A percentile compares a stretch with the other conserved stretches of the same genome.
Conservation (phyloP, 148 eudicot species). For the Silene uniflora region DNA sequence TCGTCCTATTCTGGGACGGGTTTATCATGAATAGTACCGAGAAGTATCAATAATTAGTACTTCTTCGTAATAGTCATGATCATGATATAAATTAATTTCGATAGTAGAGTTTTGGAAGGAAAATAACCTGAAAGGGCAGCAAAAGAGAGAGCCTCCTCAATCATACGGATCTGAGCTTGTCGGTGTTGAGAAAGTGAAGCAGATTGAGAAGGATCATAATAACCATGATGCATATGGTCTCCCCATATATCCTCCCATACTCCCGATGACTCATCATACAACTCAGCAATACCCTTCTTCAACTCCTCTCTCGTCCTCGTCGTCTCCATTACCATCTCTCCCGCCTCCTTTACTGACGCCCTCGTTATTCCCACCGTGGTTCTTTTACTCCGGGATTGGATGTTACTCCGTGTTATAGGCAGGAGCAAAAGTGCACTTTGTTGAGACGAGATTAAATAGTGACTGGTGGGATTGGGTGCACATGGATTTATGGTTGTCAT, state of each 20-base stretch:
- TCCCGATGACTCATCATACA: conserved; percentile 84
- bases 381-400: background rate
- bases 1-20: too few relatives aligned
- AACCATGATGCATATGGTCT: conserved; percentile 97
- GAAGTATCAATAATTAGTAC: too few relatives aligned
- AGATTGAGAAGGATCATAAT: conserved; percentile 40
- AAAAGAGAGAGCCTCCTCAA: conserved; percentile 75
- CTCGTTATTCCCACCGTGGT: background rate
- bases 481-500: background rate
- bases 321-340: background rate
- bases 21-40: too few relatives aligned
- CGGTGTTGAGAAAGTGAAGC: conserved; percentile 62
- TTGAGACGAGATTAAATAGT: background rate
- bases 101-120: too few relatives aligned
- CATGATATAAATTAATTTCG: too few relatives aligned
- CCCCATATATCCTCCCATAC: conserved; percentile 97
- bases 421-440: too few relatives aligned
- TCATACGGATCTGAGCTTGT: conserved; percentile 91
- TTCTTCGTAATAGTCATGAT: too few relatives aligned
- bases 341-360: background rate
- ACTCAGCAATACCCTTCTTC: conserved; percentile 72
- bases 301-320: conserved; percentile 27
- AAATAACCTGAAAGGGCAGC: conserved; percentile 63
- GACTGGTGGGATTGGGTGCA: background rate
- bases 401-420: too few relatives aligned